Conservation (phyloP, 1,139 yeast genomes). For the Debaryomyces udenii region DNA sequence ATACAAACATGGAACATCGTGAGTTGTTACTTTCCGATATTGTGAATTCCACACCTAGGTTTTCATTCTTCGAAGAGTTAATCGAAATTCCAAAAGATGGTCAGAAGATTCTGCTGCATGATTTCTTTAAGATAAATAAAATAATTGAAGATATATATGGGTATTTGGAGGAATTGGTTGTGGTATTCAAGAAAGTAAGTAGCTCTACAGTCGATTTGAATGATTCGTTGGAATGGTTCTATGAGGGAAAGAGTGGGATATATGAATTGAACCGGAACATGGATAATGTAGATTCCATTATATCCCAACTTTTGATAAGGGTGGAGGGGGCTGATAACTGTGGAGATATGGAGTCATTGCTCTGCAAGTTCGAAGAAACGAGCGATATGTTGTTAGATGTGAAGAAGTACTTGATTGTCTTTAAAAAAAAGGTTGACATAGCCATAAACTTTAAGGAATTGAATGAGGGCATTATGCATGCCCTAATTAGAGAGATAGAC, state of each 20-base stretch:
- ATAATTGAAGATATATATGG: constrained; percentile 34
- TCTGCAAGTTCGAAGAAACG: constrained; percentile 34
- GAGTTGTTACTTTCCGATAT: constrained; percentile 19
- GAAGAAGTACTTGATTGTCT: constrained; percentile 36
- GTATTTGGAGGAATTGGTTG: constrained; percentile 27
- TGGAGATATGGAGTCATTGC: constrained; percentile 14
- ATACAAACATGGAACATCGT: constrained; percentile 12
- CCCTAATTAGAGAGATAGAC: constrained; percentile 54
- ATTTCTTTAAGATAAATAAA: constrained; percentile 33
- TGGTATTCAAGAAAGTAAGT: constrained; percentile 20
- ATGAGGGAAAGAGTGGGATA: constrained; percentile 50
- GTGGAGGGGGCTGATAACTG: constrained; percentile 22
- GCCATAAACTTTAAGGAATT: constrained; percentile 64
- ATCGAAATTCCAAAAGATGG: constrained; percentile 25
- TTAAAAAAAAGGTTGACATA: constrained; percentile 53
- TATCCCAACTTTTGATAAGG: constrained; percentile 40
- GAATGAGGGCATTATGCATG: constrained; percentile 50
- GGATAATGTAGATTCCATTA: constrained; percentile 49
- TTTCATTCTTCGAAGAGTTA: constrained; percentile 39
- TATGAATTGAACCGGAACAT: constrained; percentile 40
- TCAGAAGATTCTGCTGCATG: constrained; percentile 30
- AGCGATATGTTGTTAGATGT: constrained; percentile 46
- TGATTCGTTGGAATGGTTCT: constrained; percentile 45
- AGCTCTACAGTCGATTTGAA: constrained; percentile 8
- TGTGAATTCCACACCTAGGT: constrained; percentile 26